These are phyloP conservation scores for Zanthoxylum bungeanum DNA, from an alignment of 345 rosid species.

Conservation along the genomic window DNA sequence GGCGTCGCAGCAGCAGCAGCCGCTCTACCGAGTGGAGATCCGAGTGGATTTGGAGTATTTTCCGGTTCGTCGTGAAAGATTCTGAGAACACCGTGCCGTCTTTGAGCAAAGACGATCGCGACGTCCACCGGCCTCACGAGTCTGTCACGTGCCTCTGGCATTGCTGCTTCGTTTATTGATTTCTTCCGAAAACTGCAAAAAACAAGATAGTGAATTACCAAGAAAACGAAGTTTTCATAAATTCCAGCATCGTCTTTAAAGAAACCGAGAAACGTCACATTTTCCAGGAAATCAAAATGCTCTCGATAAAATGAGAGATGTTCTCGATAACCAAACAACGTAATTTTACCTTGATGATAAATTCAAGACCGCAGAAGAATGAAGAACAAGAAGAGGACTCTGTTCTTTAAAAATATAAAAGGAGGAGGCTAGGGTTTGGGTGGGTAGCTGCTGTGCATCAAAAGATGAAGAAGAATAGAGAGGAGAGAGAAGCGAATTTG, in stretches of 20 bases:
- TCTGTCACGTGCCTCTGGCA: slow-evolving; percentile 78
- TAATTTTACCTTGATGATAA: not conserved
- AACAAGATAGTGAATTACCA: too few relatives aligned
- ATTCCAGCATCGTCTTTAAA: too few relatives aligned
- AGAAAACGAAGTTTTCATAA: too few relatives aligned
- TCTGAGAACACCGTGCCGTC: slow-evolving; percentile 35
- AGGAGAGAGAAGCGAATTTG: slow-evolving; percentile 17
- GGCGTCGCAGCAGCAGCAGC: slow-evolving; percentile 4
- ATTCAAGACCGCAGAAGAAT: not conserved
- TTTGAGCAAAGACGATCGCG: slow-evolving; percentile 31
- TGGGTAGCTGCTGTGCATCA: not conserved
- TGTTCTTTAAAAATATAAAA: too few relatives aligned
- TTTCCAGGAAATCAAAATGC: not conserved
- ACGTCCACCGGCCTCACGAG: slow-evolving; percentile 50
- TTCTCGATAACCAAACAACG: not conserved
- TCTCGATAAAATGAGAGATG: too few relatives aligned
- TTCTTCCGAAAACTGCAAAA: too few relatives aligned
- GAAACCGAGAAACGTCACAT: too few relatives aligned
- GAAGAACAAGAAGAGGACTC: too few relatives aligned
- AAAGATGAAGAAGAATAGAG: not conserved
- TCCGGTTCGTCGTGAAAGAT: slow-evolving; percentile 35
- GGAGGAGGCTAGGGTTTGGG: slow-evolving; percentile 10
- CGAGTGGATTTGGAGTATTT: not conserved
- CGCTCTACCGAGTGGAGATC: slow-evolving; percentile 16
- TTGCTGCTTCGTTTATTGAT: slow-evolving; percentile 6